Conservation (phyloP, 208 protist species). For the Leptomonas pyrrhocoris region DNA sequence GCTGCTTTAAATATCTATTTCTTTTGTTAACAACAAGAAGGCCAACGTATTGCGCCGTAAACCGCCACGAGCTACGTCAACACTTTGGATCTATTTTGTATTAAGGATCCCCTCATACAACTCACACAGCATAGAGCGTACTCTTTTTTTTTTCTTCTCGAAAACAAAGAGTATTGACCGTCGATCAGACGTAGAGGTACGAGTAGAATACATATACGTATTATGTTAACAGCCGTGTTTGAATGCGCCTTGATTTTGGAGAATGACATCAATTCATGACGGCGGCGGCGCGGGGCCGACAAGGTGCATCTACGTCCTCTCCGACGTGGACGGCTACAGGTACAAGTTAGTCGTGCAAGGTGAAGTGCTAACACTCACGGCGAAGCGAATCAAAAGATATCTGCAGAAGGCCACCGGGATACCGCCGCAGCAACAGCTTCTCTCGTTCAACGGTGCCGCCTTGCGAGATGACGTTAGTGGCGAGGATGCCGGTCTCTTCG, state of each 20-base stretch:
- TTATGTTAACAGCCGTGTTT: too few species aligned
- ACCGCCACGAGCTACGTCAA: too few species aligned
- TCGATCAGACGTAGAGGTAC: too few species aligned
- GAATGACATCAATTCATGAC: too few species aligned
- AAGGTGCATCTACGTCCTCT: conserved; percentile 65
- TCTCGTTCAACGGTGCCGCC: conserved; percentile 52
- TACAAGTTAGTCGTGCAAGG: conserved; percentile 87
- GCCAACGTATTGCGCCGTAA: too few species aligned
- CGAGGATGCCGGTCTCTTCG: conserved; percentile 55
- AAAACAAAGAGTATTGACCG: conserved; percentile 10
- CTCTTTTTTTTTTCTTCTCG: conserved; percentile 7
- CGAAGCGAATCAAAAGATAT: conserved; percentile 71
- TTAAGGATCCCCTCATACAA: too few species aligned
- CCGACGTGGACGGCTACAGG: conserved; percentile 72
- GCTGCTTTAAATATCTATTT: neutral
- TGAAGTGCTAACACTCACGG: conserved; percentile 49
- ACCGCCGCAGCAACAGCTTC: conserved; percentile 38
- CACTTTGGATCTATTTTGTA: too few species aligned
- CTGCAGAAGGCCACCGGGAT: conserved; percentile 66
- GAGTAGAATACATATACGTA: too few species aligned
- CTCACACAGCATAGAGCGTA: neutral
- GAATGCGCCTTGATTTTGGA: too few species aligned
- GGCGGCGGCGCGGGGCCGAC: neutral
- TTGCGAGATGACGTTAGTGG: conserved; percentile 45
- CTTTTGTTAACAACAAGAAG: too few species aligned